These are phyloP conservation scores for Verticillium longisporum DNA, from an alignment of 2,329 filamentous ascomycete species.

Conservation along the genomic window DNA sequence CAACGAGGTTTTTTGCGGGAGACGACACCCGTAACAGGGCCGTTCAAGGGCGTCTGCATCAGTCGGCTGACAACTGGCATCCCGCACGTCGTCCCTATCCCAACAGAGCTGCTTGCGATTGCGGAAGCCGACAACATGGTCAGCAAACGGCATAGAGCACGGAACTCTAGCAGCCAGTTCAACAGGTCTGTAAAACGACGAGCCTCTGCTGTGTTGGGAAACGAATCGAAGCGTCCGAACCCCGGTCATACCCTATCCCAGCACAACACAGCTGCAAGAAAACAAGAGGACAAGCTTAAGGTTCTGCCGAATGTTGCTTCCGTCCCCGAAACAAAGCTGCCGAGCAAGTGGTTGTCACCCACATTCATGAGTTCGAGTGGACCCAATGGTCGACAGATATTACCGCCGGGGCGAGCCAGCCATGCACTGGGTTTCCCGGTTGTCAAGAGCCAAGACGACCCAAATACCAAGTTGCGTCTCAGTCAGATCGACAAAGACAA, in stretches of 20 bases:
- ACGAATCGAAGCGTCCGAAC: not conserved
- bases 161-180: not conserved
- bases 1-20: not conserved
- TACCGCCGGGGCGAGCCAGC: conserved; percentile 3
- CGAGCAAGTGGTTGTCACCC: not conserved
- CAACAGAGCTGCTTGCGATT: conserved; percentile 28
- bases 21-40: not conserved
- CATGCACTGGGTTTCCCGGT: conserved; percentile 58
- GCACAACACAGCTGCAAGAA: not conserved
- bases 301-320: not conserved
- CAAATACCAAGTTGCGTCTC: conserved; percentile 53
- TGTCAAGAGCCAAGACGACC: conserved; percentile 69
- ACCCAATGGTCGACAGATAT: conserved; percentile 6
- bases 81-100: conserved; percentile 29
- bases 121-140: conserved; percentile 32
- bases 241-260: not conserved
- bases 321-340: not conserved
- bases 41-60: conserved; percentile 27
- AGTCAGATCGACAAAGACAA: conserved; percentile 43
- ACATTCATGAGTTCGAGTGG: not conserved
- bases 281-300: too few species aligned
- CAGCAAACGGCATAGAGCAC: conserved; percentile 15
- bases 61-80: conserved; percentile 33
- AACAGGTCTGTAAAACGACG: not conserved
- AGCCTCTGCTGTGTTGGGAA: not conserved